Conservation (phyloP, 2,329 filamentous ascomycete genomes). For the Trichoderma oligosporum region DNA sequence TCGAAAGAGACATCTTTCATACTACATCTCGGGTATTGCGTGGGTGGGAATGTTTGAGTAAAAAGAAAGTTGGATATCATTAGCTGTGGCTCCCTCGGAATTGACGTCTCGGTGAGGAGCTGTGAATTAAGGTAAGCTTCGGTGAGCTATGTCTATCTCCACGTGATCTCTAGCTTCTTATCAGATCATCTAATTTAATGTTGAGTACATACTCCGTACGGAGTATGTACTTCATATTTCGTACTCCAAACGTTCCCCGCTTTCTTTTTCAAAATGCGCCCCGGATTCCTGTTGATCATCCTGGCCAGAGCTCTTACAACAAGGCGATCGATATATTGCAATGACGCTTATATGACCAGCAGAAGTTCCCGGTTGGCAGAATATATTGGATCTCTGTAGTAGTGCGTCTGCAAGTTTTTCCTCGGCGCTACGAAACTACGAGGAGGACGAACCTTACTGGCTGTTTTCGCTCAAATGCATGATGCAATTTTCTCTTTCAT, state of each 20-base stretch:
- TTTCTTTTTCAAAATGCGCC: conserved; percentile 11
- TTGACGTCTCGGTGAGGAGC: conserved; percentile 11
- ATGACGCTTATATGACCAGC: conserved; percentile 17
- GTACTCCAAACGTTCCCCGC: conserved; percentile 14
- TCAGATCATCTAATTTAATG: background rate
- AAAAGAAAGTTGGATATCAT: background rate
- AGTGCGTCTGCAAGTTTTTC: background rate
- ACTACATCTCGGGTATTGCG: conserved; percentile 14
- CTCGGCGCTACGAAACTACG: background rate
- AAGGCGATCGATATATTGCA: conserved; percentile 11
- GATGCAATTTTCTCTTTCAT: background rate
- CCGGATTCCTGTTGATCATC: conserved; percentile 14
- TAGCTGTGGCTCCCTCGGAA: background rate
- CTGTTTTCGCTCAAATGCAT: conserved; percentile 5
- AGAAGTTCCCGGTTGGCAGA: background rate
- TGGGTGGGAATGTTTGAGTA: background rate
- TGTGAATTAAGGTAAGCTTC: conserved; percentile 4
- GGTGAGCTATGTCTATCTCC: background rate
- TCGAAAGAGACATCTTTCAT: conserved; percentile 46
- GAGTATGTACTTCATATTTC: background rate
- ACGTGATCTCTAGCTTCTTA: conserved; percentile 3
- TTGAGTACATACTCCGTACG: background rate
- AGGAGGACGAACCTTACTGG: background rate
- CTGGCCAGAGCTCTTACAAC: conserved; percentile 1
- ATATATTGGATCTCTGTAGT: background rate